These are phyloP conservation scores for Tuber microsphaerosporum DNA, from an alignment of 495 filamentous ascomycete species.

Conservation along the genomic window DNA sequence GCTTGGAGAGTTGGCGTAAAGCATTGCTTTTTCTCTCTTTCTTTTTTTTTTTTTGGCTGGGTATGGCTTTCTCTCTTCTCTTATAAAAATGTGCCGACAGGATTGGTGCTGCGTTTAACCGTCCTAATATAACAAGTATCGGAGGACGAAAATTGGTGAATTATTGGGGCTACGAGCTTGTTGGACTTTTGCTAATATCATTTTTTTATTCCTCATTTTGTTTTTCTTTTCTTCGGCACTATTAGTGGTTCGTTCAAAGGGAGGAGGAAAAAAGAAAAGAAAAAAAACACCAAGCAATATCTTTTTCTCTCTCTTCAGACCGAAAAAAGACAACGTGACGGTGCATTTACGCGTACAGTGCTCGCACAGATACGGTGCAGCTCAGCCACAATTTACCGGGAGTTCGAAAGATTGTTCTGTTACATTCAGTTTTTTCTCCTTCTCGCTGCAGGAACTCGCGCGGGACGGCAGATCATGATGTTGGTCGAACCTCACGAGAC, in stretches of 20 bases:
- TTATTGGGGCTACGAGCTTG: neutral
- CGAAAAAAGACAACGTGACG: slow-evolving; percentile 22
- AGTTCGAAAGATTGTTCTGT: slow-evolving; percentile 23
- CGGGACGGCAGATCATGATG: slow-evolving; percentile 26
- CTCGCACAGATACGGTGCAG: neutral
- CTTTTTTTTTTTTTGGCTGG: slow-evolving; percentile 7
- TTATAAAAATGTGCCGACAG: slow-evolving; percentile 31
- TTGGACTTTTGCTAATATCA: slow-evolving; percentile 1
- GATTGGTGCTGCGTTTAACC: slow-evolving; percentile 32
- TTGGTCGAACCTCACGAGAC: slow-evolving; percentile 32
- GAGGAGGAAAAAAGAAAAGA: neutral
- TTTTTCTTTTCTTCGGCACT: neutral
- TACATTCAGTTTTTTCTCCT: slow-evolving; percentile 21
- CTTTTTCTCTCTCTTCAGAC: neutral
- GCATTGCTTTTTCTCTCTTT: slow-evolving; percentile 17
- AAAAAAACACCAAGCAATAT: neutral
- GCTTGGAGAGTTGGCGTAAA: slow-evolving; percentile 11
- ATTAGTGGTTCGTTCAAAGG: neutral
- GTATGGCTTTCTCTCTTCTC: slow-evolving; percentile 9
- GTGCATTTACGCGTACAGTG: neutral
- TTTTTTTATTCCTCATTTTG: neutral
- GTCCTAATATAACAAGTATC: slow-evolving; percentile 29
- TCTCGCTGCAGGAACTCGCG: slow-evolving; percentile 24
- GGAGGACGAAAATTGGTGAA: slow-evolving; percentile 2
- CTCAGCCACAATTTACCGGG: slow-evolving; percentile 33